Evolutionary conservation across 768 basidiomycete species (phyloP).

Genomic region (Kondoa malvinella): DNA sequence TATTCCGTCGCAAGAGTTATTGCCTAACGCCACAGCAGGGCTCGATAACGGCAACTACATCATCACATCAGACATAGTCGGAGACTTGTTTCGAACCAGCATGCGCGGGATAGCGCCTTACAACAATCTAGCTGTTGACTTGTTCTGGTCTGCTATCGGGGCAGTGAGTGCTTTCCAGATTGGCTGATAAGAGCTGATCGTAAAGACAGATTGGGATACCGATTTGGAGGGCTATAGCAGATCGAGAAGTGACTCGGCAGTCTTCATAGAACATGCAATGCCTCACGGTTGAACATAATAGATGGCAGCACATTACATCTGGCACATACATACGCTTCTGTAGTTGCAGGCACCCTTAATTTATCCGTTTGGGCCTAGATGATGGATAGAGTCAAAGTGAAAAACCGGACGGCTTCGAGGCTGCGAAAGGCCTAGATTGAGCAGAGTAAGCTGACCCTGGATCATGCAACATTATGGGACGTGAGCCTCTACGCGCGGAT

Average conservation of each 20-base stretch:
- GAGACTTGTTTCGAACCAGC: constrained; percentile 49
- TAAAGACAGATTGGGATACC: constrained; percentile 21
- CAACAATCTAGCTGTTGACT: constrained; percentile 47
- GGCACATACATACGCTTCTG: no score
- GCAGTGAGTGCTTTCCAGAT: background rate
- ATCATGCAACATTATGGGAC: no score
- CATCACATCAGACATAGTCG: constrained; percentile 55
- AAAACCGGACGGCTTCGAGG: no score
- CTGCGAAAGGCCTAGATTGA: no score
- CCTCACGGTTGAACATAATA: no score
- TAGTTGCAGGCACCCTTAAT: no score
- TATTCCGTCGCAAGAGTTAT: background rate
- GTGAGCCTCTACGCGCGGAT: no score
- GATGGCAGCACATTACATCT: no score
- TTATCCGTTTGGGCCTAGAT: no score
- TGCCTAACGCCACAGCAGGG: constrained; percentile 34
- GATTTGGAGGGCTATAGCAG: constrained; percentile 24
- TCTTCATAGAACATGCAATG: background rate
- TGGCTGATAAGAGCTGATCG: no score
- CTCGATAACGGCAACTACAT: constrained; percentile 54
- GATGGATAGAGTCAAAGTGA: no score
- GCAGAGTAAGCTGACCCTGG: no score
- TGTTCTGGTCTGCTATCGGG: constrained; percentile 15
- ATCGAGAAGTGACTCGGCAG: constrained; percentile 1
- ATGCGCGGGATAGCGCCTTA: constrained; percentile 49